phyloP scores from a whole-genome alignment of 257 asterid species.

The Penstemon newberryi region DNA sequence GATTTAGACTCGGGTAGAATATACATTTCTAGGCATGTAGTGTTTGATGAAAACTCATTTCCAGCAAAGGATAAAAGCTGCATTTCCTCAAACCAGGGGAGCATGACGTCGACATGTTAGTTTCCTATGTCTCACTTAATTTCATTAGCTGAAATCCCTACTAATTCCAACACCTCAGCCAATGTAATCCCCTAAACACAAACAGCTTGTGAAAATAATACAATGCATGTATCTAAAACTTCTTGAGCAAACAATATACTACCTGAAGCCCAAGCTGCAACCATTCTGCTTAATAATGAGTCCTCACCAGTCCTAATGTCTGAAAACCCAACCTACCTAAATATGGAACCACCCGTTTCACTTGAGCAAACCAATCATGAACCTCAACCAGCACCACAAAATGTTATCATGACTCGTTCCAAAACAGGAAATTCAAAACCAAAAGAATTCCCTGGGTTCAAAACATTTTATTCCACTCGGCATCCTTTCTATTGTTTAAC shows the following conservation, averaged over 20 bases:
- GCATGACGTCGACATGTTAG: neutral
- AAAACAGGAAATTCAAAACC: neutral
- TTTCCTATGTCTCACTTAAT: neutral
- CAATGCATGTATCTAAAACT: no score
- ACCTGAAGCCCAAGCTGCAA: neutral
- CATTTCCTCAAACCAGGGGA: neutral
- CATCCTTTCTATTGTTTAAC: neutral
- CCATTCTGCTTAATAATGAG: neutral
- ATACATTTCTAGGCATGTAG: neutral
- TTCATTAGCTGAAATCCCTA: neutral
- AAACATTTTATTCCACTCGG: slow-evolving; percentile 6
- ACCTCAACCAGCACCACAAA: neutral
- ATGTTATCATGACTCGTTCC: neutral
- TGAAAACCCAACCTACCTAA: neutral
- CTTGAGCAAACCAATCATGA: neutral
- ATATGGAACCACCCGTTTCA: neutral
- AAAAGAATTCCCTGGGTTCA: slow-evolving; percentile 1
- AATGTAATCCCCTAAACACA: neutral
- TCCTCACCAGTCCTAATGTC: neutral
- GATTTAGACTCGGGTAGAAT: neutral
- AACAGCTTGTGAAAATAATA: neutral
- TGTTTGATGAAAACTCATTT: neutral
- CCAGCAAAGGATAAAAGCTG: neutral
- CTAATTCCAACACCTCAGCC: neutral
- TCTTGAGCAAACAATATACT: neutral